Evolutionary conservation across 495 filamentous ascomycete genomes (phyloP).

Genomic region (Patellaria atrata): DNA sequence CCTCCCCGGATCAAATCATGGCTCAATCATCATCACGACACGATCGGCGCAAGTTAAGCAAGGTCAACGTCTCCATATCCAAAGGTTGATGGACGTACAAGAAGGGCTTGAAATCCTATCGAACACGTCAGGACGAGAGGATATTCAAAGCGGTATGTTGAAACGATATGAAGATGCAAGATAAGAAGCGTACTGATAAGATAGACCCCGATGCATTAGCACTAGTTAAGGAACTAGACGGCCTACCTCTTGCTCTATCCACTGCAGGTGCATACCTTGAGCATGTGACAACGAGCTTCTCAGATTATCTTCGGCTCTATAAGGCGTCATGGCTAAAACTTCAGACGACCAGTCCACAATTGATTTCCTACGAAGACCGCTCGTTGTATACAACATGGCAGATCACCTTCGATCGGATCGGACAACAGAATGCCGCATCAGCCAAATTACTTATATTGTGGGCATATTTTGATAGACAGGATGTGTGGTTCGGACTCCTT

Average conservation of each 20-base stretch:
- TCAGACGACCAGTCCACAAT: slow-evolving; percentile 3
- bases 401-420: slow-evolving; percentile 12
- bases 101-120: slow-evolving; percentile 12
- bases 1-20: slow-evolving; percentile 26
- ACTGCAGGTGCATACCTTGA: slow-evolving; percentile 20
- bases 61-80: slow-evolving; percentile 18
- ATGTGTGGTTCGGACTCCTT: slow-evolving; percentile 14
- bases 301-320: slow-evolving; percentile 8
- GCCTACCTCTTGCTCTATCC: slow-evolving; percentile 21
- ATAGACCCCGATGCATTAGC: slow-evolving; percentile 4
- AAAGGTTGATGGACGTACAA: slow-evolving; percentile 9
- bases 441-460: slow-evolving; percentile 15
- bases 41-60: slow-evolving; percentile 23
- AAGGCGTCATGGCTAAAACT: slow-evolving; percentile 9
- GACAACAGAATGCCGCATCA: slow-evolving; percentile 1
- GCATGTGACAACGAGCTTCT: slow-evolving; percentile 3
- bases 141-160: slow-evolving; percentile 1
- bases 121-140: slow-evolving; percentile 7
- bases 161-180: neutral
- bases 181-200: slow-evolving; percentile 2
- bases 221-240: slow-evolving; percentile 16
- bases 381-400: slow-evolving; percentile 15
- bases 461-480: slow-evolving; percentile 15
- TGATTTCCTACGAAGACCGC: slow-evolving; percentile 13
- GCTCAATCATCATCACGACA: slow-evolving; percentile 32